A percentile compares a stretch with the other conserved stretches of the same genome.
Evolutionary conservation across 1,284 basidiomycete species (phyloP).

Genomic region (Singerocomus inundabilis): DNA sequence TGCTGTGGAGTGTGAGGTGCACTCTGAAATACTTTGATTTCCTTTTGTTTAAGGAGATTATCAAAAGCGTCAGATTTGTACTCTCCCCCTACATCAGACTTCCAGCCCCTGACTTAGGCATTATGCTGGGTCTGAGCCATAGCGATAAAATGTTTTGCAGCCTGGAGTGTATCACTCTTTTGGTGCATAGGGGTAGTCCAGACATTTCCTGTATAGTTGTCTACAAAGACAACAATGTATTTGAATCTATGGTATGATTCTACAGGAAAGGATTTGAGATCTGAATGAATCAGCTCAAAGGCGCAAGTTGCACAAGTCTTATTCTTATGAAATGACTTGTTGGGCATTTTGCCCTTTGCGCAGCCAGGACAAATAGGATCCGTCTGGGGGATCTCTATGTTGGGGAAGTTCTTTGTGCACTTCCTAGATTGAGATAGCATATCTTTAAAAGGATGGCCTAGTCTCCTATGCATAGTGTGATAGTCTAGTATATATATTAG

Average conservation of each 20-base stretch:
- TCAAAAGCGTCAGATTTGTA: too few relatives aligned
- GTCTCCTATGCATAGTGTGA: too few relatives aligned
- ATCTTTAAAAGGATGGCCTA: neutral
- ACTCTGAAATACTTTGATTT: too few relatives aligned
- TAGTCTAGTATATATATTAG: too few relatives aligned
- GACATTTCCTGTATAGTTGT: too few relatives aligned
- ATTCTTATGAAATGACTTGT: neutral
- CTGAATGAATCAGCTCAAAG: neutral
- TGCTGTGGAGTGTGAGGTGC: too few relatives aligned
- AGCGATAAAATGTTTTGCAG: neutral
- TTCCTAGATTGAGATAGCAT: too few relatives aligned
- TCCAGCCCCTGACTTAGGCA: neutral
- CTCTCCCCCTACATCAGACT: too few relatives aligned
- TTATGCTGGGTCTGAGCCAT: neutral
- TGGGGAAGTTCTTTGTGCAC: neutral
- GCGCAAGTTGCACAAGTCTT: neutral
- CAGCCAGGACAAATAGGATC: neutral
- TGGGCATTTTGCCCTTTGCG: neutral
- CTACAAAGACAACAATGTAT: neutral
- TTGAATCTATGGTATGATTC: neutral
- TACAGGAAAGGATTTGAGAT: neutral
- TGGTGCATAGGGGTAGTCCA: too few relatives aligned
- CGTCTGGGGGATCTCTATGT: neutral
- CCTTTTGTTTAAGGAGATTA: too few relatives aligned
- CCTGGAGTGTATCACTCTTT: neutral